A percentile compares a stretch with the other conserved stretches of the same genome.
These are phyloP conservation scores for Aspergillus sp. DNA, from an alignment of 2,329 filamentous ascomycete species.

Conservation along the genomic window DNA sequence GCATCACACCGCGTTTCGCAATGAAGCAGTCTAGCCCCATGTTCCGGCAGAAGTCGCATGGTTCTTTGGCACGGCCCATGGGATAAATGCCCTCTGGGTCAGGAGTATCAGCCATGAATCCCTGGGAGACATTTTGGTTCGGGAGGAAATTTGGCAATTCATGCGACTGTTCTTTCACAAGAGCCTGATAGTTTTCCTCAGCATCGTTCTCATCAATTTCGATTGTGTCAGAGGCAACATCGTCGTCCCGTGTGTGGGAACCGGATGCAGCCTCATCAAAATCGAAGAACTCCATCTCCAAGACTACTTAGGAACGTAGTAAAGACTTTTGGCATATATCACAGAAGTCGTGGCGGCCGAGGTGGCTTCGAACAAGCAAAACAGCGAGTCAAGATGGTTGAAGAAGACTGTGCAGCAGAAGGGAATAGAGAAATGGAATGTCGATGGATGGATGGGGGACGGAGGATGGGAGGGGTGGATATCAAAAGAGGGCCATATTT, in stretches of 20 bases:
- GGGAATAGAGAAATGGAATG: neutral
- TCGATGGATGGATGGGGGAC: neutral
- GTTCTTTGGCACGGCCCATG: constrained; percentile 45
- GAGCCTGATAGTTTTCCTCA: constrained; percentile 38
- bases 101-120: constrained; percentile 18
- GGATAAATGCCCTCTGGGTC: constrained; percentile 38
- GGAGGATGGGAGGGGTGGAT: constrained; percentile 18
- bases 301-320: neutral
- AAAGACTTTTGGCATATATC: neutral
- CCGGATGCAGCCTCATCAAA: constrained; percentile 46
- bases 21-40: constrained; percentile 50
- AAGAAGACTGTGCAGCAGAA: neutral
- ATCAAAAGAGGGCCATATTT: constrained; percentile 16
- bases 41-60: constrained; percentile 47
- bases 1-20: constrained; percentile 44
- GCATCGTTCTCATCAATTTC: constrained; percentile 41
- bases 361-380: neutral
- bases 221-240: constrained; percentile 38
- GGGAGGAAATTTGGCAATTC: constrained; percentile 36
- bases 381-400: neutral
- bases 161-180: constrained; percentile 41
- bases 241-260: constrained; percentile 37
- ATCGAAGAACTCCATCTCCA: constrained; percentile 48
- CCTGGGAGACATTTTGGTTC: constrained; percentile 22
- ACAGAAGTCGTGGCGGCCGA: neutral